Conservation (phyloP, 441 rosid genomes). For the Corymbia citriodora region DNA sequence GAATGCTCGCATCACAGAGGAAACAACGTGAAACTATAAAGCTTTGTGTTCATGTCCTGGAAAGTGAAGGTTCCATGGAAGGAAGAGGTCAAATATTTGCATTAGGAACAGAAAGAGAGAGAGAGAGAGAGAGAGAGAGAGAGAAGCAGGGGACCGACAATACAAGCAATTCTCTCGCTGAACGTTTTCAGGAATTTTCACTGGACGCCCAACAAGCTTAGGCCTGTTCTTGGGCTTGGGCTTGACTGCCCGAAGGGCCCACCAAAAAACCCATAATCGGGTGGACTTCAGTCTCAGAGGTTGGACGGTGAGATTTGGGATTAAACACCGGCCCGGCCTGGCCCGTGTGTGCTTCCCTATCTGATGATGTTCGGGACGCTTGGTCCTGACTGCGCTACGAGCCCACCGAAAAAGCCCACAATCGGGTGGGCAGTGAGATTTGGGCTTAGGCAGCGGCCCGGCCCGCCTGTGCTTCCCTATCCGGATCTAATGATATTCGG, state of each 20-base stretch:
- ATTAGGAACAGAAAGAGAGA: background rate
- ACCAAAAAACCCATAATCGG: too few species aligned
- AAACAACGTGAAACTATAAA: background rate
- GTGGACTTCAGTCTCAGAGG: too few species aligned
- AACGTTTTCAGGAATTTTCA: background rate
- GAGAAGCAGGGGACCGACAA: background rate
- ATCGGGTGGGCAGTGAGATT: background rate
- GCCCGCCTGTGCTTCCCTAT: background rate
- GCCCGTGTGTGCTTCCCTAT: too few species aligned
- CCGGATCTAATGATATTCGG: background rate
- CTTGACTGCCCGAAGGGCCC: too few species aligned
- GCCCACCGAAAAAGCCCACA: background rate
- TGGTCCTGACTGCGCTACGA: background rate
- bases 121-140: background rate
- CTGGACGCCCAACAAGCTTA: background rate
- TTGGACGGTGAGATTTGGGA: too few species aligned
- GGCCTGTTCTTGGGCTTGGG: too few species aligned
- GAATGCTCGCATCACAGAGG: background rate
- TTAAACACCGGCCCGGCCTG: too few species aligned
- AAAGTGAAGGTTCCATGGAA: background rate
- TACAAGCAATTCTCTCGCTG: background rate
- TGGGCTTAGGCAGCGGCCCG: background rate
- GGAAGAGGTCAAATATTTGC: background rate
- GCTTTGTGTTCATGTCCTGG: background rate
- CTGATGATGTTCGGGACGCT: background rate